phyloP scores from a whole-genome alignment of 2,329 filamentous ascomycete genomes.

The Sordariomycetes sp. region DNA sequence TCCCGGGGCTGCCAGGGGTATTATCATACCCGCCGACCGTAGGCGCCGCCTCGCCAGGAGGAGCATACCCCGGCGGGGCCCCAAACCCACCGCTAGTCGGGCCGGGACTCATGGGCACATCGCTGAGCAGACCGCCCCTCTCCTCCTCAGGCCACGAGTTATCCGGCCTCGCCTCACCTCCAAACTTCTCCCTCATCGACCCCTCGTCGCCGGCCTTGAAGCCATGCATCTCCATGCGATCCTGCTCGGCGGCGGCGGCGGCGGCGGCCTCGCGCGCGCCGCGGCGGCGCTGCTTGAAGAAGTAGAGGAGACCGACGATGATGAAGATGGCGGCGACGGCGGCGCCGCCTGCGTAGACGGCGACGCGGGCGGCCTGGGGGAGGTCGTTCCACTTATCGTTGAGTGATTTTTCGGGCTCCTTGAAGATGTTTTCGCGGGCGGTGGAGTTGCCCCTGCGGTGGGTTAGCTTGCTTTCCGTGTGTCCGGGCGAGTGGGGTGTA shows the following conservation, averaged over 20 bases:
- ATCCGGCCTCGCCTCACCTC: constrained; percentile 10
- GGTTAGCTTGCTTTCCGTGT: neutral
- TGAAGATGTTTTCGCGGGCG: constrained; percentile 27
- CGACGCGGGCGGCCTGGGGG: constrained; percentile 33
- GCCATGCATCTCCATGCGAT: constrained; percentile 34
- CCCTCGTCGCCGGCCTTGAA: neutral
- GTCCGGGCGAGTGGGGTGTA: too few relatives aligned
- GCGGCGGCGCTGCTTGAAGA: constrained; percentile 37
- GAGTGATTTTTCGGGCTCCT: constrained; percentile 25
- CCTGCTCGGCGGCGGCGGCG: constrained; percentile 26
- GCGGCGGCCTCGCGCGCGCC: constrained; percentile 36
- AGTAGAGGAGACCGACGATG: constrained; percentile 33
- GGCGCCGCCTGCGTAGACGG: constrained; percentile 34
- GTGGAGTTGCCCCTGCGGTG: constrained; percentile 41
- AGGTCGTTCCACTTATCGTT: constrained; percentile 41
- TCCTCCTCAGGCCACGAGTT: constrained; percentile 9
- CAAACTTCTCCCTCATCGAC: constrained; percentile 4
- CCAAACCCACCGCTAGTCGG: neutral
- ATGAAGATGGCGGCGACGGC: constrained; percentile 23
- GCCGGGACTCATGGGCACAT: neutral
- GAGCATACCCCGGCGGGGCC: neutral
- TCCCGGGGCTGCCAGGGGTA: neutral
- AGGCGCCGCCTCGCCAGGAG: neutral
- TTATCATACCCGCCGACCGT: neutral
- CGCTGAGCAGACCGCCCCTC: neutral